Base-by-base conservation (phyloP, 495 filamentous ascomycete genomes). In the Neurospora sp. region DNA sequence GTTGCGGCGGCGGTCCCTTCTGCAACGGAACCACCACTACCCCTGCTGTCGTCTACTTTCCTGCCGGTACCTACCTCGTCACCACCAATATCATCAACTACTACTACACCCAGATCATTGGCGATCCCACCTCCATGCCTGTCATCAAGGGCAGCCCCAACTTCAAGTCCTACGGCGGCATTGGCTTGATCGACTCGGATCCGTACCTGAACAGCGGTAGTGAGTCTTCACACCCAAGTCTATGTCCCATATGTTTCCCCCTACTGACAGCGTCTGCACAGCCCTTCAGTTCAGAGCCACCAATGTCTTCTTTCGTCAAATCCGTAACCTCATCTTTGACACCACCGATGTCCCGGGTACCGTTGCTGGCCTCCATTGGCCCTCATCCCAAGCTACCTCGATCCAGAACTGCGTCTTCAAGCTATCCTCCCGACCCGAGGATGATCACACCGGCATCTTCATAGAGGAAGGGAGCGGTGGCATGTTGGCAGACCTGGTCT, bases 291-390 rank as follows among this genome's bases (percentile, higher is more conserved):
- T 82, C 69, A 81, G 78, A 3, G 75, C 86, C 4, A 93, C 90
- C 20, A 97, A 97, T 86, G 53, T 65, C 27, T 98, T 99, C 84
- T 97, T 92, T 85, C 93, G 94, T 35, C 91, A 95, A 75, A 83
- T 99, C 73, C 92, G 95, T 75, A 98, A 99, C 82, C 88, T 99
- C 73, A 85, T 94, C 70, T 89, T 99, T 77, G 95, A 99, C 79
- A 83, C 93, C 2, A 93, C 88, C 35, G 87, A 83, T 16, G 86
- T 91, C 83, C 87, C 89, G 20, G 78, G 82, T 44, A 82, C 80
- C 39, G 91, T 89, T 65, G 84, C 90, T 69, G 93, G 90, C 79
- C 92, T 99, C 69, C 96, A 99, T 78, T 98, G 94, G 94, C 96
- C 97, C 75, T 93, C 97, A 1, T 92, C 92, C 68, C 95, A 98